Base-by-base conservation (phyloP, 2,329 filamentous ascomycete genomes). In the Diaporthe velutina region DNA sequence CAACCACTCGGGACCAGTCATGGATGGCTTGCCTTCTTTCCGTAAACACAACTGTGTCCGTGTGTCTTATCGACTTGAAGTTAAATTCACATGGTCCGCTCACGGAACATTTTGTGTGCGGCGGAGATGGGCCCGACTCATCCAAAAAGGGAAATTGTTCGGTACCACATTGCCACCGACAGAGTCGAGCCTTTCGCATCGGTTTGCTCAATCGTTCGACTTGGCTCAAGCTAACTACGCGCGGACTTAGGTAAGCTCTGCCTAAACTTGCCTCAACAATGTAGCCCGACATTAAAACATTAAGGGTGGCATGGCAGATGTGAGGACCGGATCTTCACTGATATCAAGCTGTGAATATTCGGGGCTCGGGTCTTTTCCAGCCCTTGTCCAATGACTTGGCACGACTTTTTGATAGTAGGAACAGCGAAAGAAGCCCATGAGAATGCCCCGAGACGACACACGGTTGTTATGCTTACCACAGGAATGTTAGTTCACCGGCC, bases 211-310 rank as follows among this genome's bases (percentile, higher is more conserved):
- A 33, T 8, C 12, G 28, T 17, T 33, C 5, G 10, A 33, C 3
- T n/a, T n/a, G n/a, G 8, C 30, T 17, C 30, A 13, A 13, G 60
- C 28, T 30, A 13, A 48, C 15, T 30, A 22, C 9, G 17, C 8
- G 7, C n/a, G 13, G 25, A 45, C 28, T 8, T n/a, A 15, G 25
- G 12, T n/a, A n/a, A 3, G 10, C 38, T 33, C 25, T 15, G 25
- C 12, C 19, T 48, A 15, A n/a, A n/a, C 1, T n/a, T 30, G 10
- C n/a, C n/a, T 33, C 9, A 17, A n/a, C 30, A 12, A 28, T 22
- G 4, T 1, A 33, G 19, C 9, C 7, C n/a, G 2, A 5, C 1
- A 2, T 30, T 33, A 2, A 22, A 17, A 9, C 7, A 28, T 15
- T 15, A 12, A 6, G 4, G 4, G 28, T 22, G 8, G 15, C 9